Percentiles rank a stretch among this genome's conserved stretches.
Conservation (phyloP, 2,329 filamentous ascomycete genomes). For the Epichloe hybrida region DNA sequence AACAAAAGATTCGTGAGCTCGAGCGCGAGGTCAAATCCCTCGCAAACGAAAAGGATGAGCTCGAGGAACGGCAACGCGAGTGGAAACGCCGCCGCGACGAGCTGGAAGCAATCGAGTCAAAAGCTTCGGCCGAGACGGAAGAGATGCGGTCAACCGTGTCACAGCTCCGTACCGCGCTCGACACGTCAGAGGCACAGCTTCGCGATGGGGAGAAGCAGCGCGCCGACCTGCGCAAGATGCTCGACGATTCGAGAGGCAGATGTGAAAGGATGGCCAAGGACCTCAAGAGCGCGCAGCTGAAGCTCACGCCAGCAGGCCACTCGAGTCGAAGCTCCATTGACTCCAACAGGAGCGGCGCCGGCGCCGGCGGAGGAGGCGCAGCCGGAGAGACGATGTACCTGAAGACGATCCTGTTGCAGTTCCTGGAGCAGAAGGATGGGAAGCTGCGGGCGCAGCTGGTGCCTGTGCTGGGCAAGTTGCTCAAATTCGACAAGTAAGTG, state of each 20-base stretch:
- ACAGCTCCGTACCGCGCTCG: constrained; percentile 65
- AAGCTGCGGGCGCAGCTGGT: constrained; percentile 63
- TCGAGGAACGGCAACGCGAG: constrained; percentile 60
- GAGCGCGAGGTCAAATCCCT: constrained; percentile 64
- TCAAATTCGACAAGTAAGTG: constrained; percentile 63
- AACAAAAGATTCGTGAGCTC: constrained; percentile 62
- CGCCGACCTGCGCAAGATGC: constrained; percentile 55
- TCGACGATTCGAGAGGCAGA: constrained; percentile 65
- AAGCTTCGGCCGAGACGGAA: constrained; percentile 56
- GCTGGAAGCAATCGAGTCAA: constrained; percentile 56
- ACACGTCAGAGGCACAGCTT: constrained; percentile 75
- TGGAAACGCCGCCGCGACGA: constrained; percentile 63
- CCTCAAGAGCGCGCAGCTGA: constrained; percentile 37
- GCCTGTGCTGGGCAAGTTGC: constrained; percentile 60
- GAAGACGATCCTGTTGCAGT: constrained; percentile 71
- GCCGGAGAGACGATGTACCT: constrained; percentile 49
- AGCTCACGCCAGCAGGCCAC: constrained; percentile 26
- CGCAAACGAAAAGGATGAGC: constrained; percentile 61
- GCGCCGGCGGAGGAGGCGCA: constrained; percentile 10
- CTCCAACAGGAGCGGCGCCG: constrained; percentile 21
- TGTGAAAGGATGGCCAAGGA: constrained; percentile 71
- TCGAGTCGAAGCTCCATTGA: constrained; percentile 31
- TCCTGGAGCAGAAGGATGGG: constrained; percentile 68
- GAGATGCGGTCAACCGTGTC: constrained; percentile 67
- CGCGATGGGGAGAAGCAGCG: constrained; percentile 75